A percentile compares a stretch with the other conserved stretches of the same genome.
Evolutionary conservation across 78 protist species (phyloP).

Genomic region (Carpediemonas membranifera): DNA sequence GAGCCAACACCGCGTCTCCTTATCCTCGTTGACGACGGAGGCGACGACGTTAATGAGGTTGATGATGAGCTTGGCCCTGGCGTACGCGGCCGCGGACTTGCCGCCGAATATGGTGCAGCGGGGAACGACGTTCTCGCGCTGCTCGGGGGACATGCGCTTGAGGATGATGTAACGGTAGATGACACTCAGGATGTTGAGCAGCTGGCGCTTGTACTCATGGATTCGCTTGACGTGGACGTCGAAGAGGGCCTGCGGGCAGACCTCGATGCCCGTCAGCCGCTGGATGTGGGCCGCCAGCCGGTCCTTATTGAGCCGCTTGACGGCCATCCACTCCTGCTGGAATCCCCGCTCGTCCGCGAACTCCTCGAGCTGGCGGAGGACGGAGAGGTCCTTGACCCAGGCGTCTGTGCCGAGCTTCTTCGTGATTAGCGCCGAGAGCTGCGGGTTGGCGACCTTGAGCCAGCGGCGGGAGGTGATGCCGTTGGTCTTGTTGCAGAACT

Average conservation of each 20-base stretch:
- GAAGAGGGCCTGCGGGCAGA: conserved; percentile 53
- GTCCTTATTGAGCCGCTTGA: conserved; percentile 55
- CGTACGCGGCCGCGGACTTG: conserved; percentile 87
- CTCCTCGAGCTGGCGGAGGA: conserved; percentile 42
- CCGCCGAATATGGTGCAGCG: conserved; percentile 73
- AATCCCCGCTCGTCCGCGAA: conserved; percentile 51
- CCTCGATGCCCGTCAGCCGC: conserved; percentile 47
- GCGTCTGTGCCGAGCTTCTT: conserved; percentile 40
- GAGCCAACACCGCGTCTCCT: conserved; percentile 38
- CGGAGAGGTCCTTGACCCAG: conserved; percentile 57
- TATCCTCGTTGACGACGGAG: conserved; percentile 68
- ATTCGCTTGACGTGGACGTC: too few species aligned
- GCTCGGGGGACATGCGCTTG: not conserved
- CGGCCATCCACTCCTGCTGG: conserved; percentile 8
- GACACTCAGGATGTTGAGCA: conserved; percentile 34
- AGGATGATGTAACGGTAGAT: not conserved
- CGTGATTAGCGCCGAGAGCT: conserved; percentile 48
- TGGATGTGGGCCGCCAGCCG: conserved; percentile 56
- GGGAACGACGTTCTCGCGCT: conserved; percentile 33
- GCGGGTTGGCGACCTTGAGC: conserved; percentile 71
- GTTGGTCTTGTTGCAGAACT: conserved; percentile 83
- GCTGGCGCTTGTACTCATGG: too few species aligned
- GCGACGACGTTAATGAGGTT: too few species aligned
- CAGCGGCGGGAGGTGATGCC: conserved; percentile 93
- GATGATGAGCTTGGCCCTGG: conserved; percentile 73